Conservation (phyloP, 345 rosid species). For the Linum trigynum region DNA sequence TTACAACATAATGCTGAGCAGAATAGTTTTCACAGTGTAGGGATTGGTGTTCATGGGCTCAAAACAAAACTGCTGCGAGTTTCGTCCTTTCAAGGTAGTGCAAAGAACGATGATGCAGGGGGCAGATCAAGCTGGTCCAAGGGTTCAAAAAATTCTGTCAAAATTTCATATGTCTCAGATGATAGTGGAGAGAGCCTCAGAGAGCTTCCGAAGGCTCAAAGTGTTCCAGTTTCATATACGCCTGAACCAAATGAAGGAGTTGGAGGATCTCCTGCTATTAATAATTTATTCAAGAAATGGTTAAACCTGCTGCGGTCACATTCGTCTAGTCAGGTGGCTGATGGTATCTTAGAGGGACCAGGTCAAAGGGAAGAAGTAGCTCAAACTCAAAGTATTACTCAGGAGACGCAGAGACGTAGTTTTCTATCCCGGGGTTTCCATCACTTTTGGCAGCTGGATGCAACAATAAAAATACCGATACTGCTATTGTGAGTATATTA, state of each 20-base stretch:
- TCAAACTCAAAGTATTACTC: constrained; percentile 23
- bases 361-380: constrained; percentile 24
- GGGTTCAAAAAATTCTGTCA: constrained; percentile 51
- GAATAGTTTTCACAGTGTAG: constrained; percentile 48
- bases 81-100: constrained; percentile 69
- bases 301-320: constrained; percentile 21
- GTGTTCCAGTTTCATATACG: constrained; percentile 51
- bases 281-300: constrained; percentile 67
- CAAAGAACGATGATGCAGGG: constrained; percentile 46
- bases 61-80: constrained; percentile 47
- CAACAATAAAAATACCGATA: constrained; percentile 57
- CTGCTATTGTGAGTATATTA: constrained; percentile 63
- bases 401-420: constrained; percentile 22
- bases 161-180: constrained; percentile 58
- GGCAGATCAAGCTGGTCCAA: constrained; percentile 44
- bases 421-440: constrained; percentile 38
- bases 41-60: constrained; percentile 37
- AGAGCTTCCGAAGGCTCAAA: constrained; percentile 52
- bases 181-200: constrained; percentile 43
- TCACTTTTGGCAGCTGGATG: constrained; percentile 60
- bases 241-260: constrained; percentile 47
- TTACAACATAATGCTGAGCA: constrained; percentile 19
- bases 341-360: constrained; percentile 41
- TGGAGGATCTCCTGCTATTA: constrained; percentile 60
- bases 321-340: constrained; percentile 39